phyloP scores from a whole-genome alignment of 345 rosid genomes.

The Camelina laxa region DNA sequence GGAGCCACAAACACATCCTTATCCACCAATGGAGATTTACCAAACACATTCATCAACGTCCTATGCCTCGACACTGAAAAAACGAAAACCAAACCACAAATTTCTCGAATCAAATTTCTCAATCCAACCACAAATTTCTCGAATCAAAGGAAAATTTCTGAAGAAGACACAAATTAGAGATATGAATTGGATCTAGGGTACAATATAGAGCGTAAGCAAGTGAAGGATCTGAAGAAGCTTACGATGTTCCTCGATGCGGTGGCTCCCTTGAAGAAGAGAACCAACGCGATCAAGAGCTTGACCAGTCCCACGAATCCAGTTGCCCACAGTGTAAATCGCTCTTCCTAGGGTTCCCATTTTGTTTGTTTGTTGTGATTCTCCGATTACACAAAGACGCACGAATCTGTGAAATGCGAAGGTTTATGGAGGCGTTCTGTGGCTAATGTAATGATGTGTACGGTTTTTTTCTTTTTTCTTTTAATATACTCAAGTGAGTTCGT shows the following conservation, averaged over 20 bases:
- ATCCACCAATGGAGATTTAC: constrained; percentile 82
- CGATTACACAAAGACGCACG: constrained; percentile 17
- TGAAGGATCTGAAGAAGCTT: constrained; percentile 34
- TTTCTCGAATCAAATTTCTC: too few relatives aligned
- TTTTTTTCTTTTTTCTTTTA: too few relatives aligned
- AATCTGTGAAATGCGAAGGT: constrained; percentile 17
- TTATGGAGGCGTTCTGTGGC: constrained; percentile 35
- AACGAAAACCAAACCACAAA: neutral
- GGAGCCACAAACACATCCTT: constrained; percentile 95
- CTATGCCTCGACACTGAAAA: constrained; percentile 84
- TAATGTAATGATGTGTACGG: too few relatives aligned
- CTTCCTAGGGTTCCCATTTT: constrained; percentile 91
- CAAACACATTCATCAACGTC: constrained; percentile 89
- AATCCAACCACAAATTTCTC: neutral
- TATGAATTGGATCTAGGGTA: constrained; percentile 38
- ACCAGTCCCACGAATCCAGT: constrained; percentile 94
- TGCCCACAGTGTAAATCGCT: constrained; percentile 84
- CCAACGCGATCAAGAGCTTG: constrained; percentile 95
- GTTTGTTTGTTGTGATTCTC: neutral
- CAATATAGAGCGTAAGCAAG: too few relatives aligned
- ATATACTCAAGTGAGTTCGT: neutral
- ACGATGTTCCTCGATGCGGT: constrained; percentile 78
- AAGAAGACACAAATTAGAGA: constrained; percentile 5
- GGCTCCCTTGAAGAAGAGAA: constrained; percentile 80
- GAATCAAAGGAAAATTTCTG: neutral